These are phyloP conservation scores for Dothideomycetidae sp. DNA, from an alignment of 2,329 filamentous ascomycete species.

Conservation along the genomic window DNA sequence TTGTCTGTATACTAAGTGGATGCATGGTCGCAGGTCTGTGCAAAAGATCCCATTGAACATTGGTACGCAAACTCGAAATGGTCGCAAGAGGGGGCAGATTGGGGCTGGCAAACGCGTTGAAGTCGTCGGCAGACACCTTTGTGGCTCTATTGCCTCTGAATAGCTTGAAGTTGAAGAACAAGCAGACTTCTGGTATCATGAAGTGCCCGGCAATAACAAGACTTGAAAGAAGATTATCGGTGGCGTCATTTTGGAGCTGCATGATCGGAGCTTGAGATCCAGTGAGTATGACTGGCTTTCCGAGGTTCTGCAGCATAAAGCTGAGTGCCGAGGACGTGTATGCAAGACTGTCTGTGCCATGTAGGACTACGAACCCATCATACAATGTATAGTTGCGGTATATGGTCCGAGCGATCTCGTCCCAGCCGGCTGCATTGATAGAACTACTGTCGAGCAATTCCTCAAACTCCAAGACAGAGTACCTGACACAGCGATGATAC, in stretches of 20 bases:
- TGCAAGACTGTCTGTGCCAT: conserved; percentile 75
- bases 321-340: conserved; percentile 83
- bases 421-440: conserved; percentile 76
- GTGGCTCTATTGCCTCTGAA: conserved; percentile 80
- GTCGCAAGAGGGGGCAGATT: conserved; percentile 70
- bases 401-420: conserved; percentile 66
- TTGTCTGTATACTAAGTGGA: conserved; percentile 58
- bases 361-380: conserved; percentile 80
- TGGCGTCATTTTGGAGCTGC: conserved; percentile 77
- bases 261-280: conserved; percentile 63
- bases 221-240: conserved; percentile 77
- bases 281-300: conserved; percentile 81
- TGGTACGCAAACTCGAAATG: conserved; percentile 66
- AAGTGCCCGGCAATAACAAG: conserved; percentile 86
- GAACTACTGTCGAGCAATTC: conserved; percentile 79
- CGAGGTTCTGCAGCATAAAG: conserved; percentile 84
- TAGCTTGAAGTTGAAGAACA: conserved; percentile 86
- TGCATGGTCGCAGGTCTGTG: conserved; percentile 59
- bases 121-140: conserved; percentile 75
- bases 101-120: conserved; percentile 78
- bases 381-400: conserved; percentile 75
- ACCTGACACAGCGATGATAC: conserved; percentile 69
- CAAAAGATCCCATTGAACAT: conserved; percentile 67
- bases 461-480: conserved; percentile 70
- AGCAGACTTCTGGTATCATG: conserved; percentile 79